Evolutionary conservation across 1,284 basidiomycete genomes (phyloP).

Genomic region (Flammula alnicola): DNA sequence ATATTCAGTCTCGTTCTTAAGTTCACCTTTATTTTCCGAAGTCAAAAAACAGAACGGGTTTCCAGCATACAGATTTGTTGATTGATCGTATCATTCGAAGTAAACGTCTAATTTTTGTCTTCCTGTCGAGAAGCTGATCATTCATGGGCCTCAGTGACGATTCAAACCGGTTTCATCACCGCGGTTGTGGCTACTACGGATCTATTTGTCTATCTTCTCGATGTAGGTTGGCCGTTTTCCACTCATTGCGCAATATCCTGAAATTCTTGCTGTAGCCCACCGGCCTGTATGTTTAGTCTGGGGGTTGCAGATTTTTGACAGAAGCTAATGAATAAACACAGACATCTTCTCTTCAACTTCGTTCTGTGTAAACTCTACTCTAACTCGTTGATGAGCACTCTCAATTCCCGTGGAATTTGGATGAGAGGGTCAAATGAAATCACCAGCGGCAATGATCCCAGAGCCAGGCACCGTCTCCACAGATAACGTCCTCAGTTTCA

Average conservation of each 20-base stretch:
- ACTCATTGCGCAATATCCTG: background rate
- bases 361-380: constrained; percentile 46
- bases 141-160: constrained; percentile 13
- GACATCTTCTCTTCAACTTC: constrained; percentile 47
- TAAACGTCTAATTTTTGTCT: constrained; percentile 26
- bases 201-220: constrained; percentile 35
- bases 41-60: constrained; percentile 43
- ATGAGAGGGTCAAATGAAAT: constrained; percentile 8
- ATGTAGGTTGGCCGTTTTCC: constrained; percentile 26
- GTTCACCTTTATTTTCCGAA: no score
- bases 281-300: constrained; percentile 29
- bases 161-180: constrained; percentile 24
- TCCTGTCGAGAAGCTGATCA: constrained; percentile 1
- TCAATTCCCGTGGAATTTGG: constrained; percentile 25
- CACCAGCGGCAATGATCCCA: constrained; percentile 6
- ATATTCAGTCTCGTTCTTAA: no score
- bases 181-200: constrained; percentile 38
- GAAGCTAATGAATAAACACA: constrained; percentile 15
- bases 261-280: constrained; percentile 34
- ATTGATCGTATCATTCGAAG: constrained; percentile 46
- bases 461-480: constrained; percentile 7
- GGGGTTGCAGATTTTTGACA: background rate
- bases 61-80: constrained; percentile 30
- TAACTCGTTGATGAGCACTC: constrained; percentile 29
- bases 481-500: constrained; percentile 1